A percentile compares a stretch with the other conserved stretches of the same genome.
phyloP scores from a whole-genome alignment of 129 eudicot species.

The Flaveria ramosissima region DNA sequence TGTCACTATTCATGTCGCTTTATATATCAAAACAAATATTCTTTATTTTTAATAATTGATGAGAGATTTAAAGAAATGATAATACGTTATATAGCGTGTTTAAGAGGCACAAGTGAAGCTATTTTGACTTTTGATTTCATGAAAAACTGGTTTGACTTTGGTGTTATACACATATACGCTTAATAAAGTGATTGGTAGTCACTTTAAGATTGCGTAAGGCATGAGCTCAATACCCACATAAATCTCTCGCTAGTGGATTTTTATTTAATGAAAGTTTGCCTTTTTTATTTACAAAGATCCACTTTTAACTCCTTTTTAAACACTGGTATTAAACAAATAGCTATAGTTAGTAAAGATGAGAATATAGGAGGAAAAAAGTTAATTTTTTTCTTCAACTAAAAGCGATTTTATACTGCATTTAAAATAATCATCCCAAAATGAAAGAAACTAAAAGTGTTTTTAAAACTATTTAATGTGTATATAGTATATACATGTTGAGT shows the following conservation, averaged over 20 bases:
- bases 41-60: neutral
- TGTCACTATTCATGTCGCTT: conserved; percentile 19
- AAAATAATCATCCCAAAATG: neutral
- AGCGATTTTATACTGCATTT: neutral
- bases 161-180: neutral
- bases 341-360: neutral
- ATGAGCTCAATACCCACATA: conserved; percentile 43
- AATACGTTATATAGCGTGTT: conserved; percentile 17
- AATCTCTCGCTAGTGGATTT: conserved; percentile 22
- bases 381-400: neutral
- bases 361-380: neutral
- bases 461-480: neutral
- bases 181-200: conserved; percentile 24
- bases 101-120: conserved; percentile 27
- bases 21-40: neutral
- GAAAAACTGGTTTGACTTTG: conserved; percentile 22
- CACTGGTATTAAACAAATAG: neutral
- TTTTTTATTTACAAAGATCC: conserved; percentile 8
- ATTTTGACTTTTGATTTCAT: conserved; percentile 31
- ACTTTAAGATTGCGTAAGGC: conserved; percentile 42
- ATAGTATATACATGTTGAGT: neutral
- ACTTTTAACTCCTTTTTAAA: conserved; percentile 23
- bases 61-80: neutral
- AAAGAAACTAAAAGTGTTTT: neutral
- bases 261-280: neutral